phyloP scores from a whole-genome alignment of 2,329 filamentous ascomycete genomes.

The Nannizzia gypsea region DNA sequence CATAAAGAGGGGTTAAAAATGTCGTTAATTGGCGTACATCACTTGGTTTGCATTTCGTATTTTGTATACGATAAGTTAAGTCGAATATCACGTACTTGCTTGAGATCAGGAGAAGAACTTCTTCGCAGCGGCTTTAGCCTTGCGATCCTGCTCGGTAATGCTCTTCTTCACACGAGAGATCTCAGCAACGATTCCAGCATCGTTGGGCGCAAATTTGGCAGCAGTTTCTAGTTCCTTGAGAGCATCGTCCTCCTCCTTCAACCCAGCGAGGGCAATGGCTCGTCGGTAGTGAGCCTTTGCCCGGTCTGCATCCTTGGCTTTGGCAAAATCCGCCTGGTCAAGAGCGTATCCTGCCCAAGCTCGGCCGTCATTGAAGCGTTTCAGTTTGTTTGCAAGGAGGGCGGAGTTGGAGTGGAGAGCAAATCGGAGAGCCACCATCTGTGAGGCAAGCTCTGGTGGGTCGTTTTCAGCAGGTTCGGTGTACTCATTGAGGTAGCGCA shows the following conservation, averaged over 20 bases:
- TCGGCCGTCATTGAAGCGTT: slow-evolving; percentile 57
- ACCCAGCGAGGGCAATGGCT: slow-evolving; percentile 58
- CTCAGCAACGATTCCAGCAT: slow-evolving; percentile 64
- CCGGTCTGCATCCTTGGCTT: slow-evolving; percentile 60
- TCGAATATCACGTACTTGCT: too few species aligned
- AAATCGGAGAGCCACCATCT: slow-evolving; percentile 66
- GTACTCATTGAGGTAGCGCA: slow-evolving; percentile 81
- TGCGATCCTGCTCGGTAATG: slow-evolving; percentile 59
- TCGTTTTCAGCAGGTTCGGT: slow-evolving; percentile 59
- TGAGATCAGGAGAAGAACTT: slow-evolving; percentile 58
- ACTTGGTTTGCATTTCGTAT: background rate
- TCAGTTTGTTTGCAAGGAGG: slow-evolving; percentile 71
- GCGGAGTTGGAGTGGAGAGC: slow-evolving; percentile 80
- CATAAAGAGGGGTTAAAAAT: background rate
- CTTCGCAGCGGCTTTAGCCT: slow-evolving; percentile 84
- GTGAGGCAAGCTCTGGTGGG: slow-evolving; percentile 51
- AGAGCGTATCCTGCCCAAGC: slow-evolving; percentile 63
- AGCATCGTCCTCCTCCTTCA: slow-evolving; percentile 77
- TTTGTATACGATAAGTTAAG: background rate
- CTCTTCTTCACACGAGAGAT: slow-evolving; percentile 66
- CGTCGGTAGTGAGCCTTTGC: slow-evolving; percentile 84
- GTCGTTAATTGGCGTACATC: slow-evolving; percentile 1
- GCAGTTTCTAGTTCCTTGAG: slow-evolving; percentile 65
- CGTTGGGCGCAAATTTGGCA: slow-evolving; percentile 59
- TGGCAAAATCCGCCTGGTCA: slow-evolving; percentile 45